These are phyloP conservation scores for Pseudopithomyces chartarum DNA, from an alignment of 2,329 filamentous ascomycete genomes.

Conservation along the genomic window DNA sequence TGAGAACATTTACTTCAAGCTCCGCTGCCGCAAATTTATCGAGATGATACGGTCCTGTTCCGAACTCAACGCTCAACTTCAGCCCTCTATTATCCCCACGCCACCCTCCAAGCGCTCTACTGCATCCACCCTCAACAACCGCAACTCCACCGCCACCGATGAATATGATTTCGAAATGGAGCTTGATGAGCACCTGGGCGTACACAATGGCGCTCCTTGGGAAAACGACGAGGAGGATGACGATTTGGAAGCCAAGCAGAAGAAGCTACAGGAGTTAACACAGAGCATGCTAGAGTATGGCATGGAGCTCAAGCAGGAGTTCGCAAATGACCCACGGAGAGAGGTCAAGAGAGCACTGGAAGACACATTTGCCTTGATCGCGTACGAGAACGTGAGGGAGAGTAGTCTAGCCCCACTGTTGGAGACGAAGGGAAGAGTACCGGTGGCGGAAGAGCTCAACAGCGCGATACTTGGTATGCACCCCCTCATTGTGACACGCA, in stretches of 20 bases:
- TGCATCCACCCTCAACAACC: conserved; percentile 31
- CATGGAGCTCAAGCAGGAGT: conserved; percentile 76
- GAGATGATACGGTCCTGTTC: conserved; percentile 69
- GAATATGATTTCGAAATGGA: conserved; percentile 63
- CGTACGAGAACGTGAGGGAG: conserved; percentile 80
- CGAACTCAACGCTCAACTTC: conserved; percentile 46
- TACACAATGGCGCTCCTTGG: conserved; percentile 37
- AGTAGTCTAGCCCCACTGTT: conserved; percentile 79
- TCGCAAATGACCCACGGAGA: conserved; percentile 69
- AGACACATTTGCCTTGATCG: conserved; percentile 87
- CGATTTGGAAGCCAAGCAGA: conserved; percentile 38
- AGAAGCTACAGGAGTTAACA: conserved; percentile 57
- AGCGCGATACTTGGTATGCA: conserved; percentile 80
- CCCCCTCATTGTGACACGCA: background rate
- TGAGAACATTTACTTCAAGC: conserved; percentile 82
- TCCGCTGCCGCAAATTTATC: conserved; percentile 90
- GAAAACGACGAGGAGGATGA: conserved; percentile 39
- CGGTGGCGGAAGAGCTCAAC: conserved; percentile 91
- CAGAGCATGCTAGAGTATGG: conserved; percentile 78
- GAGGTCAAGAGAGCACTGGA: conserved; percentile 75
- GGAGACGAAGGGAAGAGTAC: conserved; percentile 72
- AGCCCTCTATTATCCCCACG: conserved; percentile 19
- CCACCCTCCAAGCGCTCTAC: conserved; percentile 36
- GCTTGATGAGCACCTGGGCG: conserved; percentile 59
- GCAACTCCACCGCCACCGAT: conserved; percentile 47